Evolutionary conservation across 2,329 filamentous ascomycete species (phyloP), one percentile per base, ranked within the genome.

Genomic region (Leptographium lundbergii): DNA sequence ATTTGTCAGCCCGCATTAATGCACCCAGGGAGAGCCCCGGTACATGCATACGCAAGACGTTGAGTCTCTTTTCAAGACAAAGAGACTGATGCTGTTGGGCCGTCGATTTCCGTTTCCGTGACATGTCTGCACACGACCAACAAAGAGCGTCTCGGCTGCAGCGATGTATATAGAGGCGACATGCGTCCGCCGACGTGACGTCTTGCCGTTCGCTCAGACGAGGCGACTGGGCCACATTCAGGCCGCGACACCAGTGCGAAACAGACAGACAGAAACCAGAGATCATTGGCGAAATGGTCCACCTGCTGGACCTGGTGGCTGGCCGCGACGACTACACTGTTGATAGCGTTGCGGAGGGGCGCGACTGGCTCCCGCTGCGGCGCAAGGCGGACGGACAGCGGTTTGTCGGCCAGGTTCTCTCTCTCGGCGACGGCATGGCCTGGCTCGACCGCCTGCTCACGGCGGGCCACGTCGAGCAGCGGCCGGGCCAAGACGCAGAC

Each of bases 241-340:
- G n/a, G n/a, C n/a, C n/a, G n/a, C n/a, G n/a, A n/a, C n/a, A n/a
- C n/a, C n/a, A n/a, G n/a, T n/a, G n/a, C n/a, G n/a, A n/a, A n/a
- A n/a, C n/a, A n/a, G n/a, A 9, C 4, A 19, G 14, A 19, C 27
- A 3, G 7, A 3, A 9, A 19, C 6, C 3, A 52, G 3, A 45
- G n/a, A 55, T 22, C 36, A n/a, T 45, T 3, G 14, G 7, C 22
- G 27, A 13, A 14, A 56, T 56, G 54, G 24, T 24, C 6, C 9
- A 25, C 25, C 32, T 57, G 11, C 62, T 67, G 19, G 66, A 68
- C 53, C 63, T 80, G 32, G 68, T 80, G 59, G 76, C 77, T 62
- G 14, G 19, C 22, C 19, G 32, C 25, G n/a, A 58, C 27, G 25
- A 54, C 10, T 58, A 48, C 42, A 27, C n/a, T 6, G 24, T 17